Base-by-base conservation (phyloP, 441 rosid genomes). In the Adansonia rubrostipa region DNA sequence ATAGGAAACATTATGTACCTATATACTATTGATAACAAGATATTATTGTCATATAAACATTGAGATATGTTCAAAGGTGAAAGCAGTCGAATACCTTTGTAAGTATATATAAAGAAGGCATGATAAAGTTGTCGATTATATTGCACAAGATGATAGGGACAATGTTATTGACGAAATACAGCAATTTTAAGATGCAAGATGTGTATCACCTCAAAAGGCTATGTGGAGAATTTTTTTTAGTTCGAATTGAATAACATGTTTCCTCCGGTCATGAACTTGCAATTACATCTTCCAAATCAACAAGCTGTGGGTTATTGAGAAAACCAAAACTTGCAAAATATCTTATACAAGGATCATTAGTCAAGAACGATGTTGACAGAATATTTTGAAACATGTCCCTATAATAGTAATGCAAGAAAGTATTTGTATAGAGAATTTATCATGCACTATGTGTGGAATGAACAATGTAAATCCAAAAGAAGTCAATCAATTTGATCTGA, bases 161-260 rank as follows among this genome's bases (percentile, higher is more conserved):
- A 24, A 24, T 24, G 28, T 2, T 28, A 28, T 42, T 42, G 45
- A 42, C 8, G 45, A 42, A 42, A 42, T 42, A 42, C 6, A 42
- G 45, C 45, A 42, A 42, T 5, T 42, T 42, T 6, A 42, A 4
- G 6, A 3, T 42, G 45, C 45, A 42, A 87, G 90, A 80, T 61
- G 40, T 1, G 11, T 4, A 42, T 42, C 45, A 4, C 45, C 45
- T 42, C 45, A 42, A n/a, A 78, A 42, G 80, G 64, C 78, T 70
- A 82, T 82, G 87, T 82, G 84, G 83, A 42, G 6, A 42, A 42
- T 28, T 28, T 28, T 28, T 42, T 42, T 42, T 6, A 42, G 45
- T 42, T 42, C 79, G 86, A 76, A 80, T 79, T 82, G 9, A 45
- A 1, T 45, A 10, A 45, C 0, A 45, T 45, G 71, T 66, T 47